These are phyloP conservation scores for Sporodiniella umbellata DNA, from an alignment of 371 early-diverging fungal species.

Conservation along the genomic window DNA sequence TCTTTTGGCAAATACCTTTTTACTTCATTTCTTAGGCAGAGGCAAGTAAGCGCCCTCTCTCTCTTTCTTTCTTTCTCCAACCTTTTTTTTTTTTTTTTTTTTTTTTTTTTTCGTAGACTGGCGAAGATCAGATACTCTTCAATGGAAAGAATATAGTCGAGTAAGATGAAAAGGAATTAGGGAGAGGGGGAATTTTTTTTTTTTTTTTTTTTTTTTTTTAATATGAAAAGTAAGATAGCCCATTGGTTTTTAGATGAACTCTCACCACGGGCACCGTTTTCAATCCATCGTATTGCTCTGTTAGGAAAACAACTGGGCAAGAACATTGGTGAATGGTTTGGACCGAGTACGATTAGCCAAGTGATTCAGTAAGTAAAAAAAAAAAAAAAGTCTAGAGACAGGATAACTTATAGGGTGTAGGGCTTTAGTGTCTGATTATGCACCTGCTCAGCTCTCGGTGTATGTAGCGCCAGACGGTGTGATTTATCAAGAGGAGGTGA, in stretches of 20 bases:
- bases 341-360: slow-evolving; percentile 90
- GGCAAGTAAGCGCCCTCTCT: no score
- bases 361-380: slow-evolving; percentile 71
- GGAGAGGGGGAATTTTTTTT: no score
- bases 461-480: slow-evolving; percentile 76
- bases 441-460: slow-evolving; percentile 57
- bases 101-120: slow-evolving; percentile 35
- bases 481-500: slow-evolving; percentile 63
- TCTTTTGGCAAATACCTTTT: slow-evolving; percentile 81
- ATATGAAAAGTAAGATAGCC: slow-evolving; percentile 51
- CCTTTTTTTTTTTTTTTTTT: no score
- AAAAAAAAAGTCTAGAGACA: not conserved
- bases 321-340: slow-evolving; percentile 96
- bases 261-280: slow-evolving; percentile 73
- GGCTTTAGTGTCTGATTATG: slow-evolving; percentile 64
- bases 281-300: slow-evolving; percentile 87
- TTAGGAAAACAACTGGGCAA: slow-evolving; percentile 83
- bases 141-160: slow-evolving; percentile 42
- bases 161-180: slow-evolving; percentile 24
- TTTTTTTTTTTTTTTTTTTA: no score
- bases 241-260: slow-evolving; percentile 84
- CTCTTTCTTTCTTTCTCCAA: no score
- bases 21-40: slow-evolving; percentile 69
- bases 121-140: slow-evolving; percentile 38
- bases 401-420: slow-evolving; percentile 33